Evolutionary conservation across 306 rosid species (phyloP).

Genomic region (Echinosophora koreensis): DNA sequence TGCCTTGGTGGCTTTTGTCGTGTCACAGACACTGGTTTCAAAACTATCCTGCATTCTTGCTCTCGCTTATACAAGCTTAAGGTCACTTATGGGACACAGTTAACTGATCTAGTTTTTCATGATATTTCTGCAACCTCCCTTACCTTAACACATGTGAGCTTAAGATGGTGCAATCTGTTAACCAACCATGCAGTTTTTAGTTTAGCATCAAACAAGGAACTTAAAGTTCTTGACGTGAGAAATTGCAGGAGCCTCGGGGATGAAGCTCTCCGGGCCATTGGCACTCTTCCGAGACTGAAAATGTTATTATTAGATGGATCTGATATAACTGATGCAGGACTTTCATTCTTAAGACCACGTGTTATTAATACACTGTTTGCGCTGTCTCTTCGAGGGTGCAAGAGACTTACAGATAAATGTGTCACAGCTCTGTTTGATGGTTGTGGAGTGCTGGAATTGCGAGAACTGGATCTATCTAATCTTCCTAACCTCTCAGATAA

Average conservation of each 20-base stretch:
- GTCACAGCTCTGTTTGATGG: slow-evolving; percentile 76
- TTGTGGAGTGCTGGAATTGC: slow-evolving; percentile 60
- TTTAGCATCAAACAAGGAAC: slow-evolving; percentile 82
- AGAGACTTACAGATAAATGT: slow-evolving; percentile 88
- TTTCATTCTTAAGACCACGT: slow-evolving; percentile 66
- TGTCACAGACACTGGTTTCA: slow-evolving; percentile 96
- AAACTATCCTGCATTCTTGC: slow-evolving; percentile 89
- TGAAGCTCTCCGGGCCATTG: slow-evolving; percentile 73
- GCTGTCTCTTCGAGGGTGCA: slow-evolving; percentile 91
- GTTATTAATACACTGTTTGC: slow-evolving; percentile 69
- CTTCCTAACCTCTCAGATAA: slow-evolving; percentile 85
- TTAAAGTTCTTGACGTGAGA: slow-evolving; percentile 83
- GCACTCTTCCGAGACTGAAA: slow-evolving; percentile 69
- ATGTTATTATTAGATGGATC: slow-evolving; percentile 77
- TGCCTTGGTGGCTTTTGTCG: slow-evolving; percentile 96
- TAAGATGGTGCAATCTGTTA: slow-evolving; percentile 87
- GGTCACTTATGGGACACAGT: slow-evolving; percentile 91
- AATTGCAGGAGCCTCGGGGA: slow-evolving; percentile 91
- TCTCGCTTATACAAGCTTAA: slow-evolving; percentile 77
- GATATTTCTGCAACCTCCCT: slow-evolving; percentile 95
- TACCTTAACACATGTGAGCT: slow-evolving; percentile 78
- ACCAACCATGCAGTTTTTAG: slow-evolving; percentile 73
- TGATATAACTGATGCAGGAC: slow-evolving; percentile 79
- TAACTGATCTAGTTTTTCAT: slow-evolving; percentile 89
- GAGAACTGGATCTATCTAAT: slow-evolving; percentile 88